Base-by-base conservation (phyloP, 805 yeast species). In the Yamadazyma sp. region DNA sequence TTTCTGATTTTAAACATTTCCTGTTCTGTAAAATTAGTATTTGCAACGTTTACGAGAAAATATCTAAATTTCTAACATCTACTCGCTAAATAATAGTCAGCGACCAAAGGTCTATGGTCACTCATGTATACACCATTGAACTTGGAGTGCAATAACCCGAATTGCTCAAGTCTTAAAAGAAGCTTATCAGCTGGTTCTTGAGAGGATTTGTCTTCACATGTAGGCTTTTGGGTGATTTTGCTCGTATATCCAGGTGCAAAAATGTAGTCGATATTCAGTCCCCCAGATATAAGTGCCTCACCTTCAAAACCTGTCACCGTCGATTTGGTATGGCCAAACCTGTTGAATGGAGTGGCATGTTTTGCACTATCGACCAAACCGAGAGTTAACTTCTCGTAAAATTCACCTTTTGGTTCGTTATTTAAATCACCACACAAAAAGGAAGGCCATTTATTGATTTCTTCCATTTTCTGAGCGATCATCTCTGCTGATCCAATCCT, bases 51-150 rank as follows among this genome's bases (percentile, higher is more conserved):
- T n/a, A n/a, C n/a, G n/a, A n/a, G n/a, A n/a, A n/a, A n/a, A n/a
- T 22, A 4, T 22, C n/a, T 7, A 22, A 22, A 5, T 11, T 11
- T 22, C 14, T 25, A 25, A 20, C 59, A 44, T n/a, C 41, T 50
- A 20, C 32, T 32, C 5, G 29, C 24, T 13, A 33, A 33, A 13
- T 24, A 23, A 21, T 47, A 59, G 32, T 62, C 66, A 3, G 56
- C 65, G 26, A 62, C 59, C 30, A 62, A 35, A 3, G 68, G 68
- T 19, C 68, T 49, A 44, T 62, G 68, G 42, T 62, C 66, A 41
- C 67, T 61, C 55, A 62, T 54, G 42, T 61, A 62, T 0, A 38
- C 38, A 4, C 63, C 63, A 25, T 55, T 50, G 37, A 45, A 62
- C 44, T 60, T 60, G 11, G 67, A 60, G 38, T 62, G 67, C 18